Evolutionary conservation across 2,329 filamentous ascomycete genomes (phyloP).

Genomic region (Emergomyces africanus): DNA sequence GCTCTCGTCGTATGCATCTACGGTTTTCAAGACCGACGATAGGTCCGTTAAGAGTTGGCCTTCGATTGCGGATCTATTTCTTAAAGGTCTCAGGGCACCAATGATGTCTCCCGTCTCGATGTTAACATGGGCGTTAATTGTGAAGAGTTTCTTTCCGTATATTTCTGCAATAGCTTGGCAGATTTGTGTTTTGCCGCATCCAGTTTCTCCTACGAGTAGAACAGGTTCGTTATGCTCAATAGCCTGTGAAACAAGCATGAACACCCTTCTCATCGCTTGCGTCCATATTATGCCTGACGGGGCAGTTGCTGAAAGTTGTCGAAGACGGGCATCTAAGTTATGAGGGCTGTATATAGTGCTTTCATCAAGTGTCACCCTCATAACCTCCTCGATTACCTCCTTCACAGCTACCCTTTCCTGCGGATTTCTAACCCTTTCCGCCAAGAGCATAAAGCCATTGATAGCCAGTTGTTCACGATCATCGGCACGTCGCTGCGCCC

Average conservation of each 20-base stretch:
- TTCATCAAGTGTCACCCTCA: conserved; percentile 73
- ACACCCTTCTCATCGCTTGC: conserved; percentile 80
- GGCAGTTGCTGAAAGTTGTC: conserved; percentile 23
- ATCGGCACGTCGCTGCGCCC: conserved; percentile 76
- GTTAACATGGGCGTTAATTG: conserved; percentile 96
- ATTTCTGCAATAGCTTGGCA: conserved; percentile 84
- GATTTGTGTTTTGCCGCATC: conserved; percentile 94
- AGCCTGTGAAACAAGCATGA: conserved; percentile 76
- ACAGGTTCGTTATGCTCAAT: conserved; percentile 87
- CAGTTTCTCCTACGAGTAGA: conserved; percentile 88
- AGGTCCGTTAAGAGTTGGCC: conserved; percentile 54
- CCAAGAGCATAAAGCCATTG: conserved; percentile 93
- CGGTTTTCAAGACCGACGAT: conserved; percentile 28
- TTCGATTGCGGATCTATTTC: conserved; percentile 66
- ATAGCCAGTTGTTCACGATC: conserved; percentile 76
- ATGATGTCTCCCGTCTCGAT: conserved; percentile 96
- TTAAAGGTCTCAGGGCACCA: conserved; percentile 80
- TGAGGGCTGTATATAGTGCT: conserved; percentile 56
- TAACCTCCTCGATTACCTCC: conserved; percentile 73
- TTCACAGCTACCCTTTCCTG: conserved; percentile 80
- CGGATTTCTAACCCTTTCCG: conserved; percentile 81
- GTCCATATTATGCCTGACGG: conserved; percentile 68
- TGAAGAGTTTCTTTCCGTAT: conserved; percentile 61
- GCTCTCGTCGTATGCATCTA: conserved; percentile 11
- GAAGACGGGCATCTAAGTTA: conserved; percentile 43